Evolutionary conservation across 306 rosid genomes (phyloP), one percentile per base, ranked within the genome.

Genomic region (Coriaria nepalensis): DNA sequence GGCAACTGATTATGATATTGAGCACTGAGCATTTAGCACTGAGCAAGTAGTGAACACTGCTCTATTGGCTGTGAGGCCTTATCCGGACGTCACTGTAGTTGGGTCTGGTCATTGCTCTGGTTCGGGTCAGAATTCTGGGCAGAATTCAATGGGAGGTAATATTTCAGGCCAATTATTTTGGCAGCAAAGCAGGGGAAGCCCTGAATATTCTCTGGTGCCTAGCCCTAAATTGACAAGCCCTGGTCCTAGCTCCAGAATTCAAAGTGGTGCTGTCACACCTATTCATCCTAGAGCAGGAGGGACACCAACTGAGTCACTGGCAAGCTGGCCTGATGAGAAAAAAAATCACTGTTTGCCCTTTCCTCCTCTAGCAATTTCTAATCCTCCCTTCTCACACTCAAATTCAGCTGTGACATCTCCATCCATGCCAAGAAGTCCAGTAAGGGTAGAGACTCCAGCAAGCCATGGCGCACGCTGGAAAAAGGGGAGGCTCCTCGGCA

Each of bases 61-160:
- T 35, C 64, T 69, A 53, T 71, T 68, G 66, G 68, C 76, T 5
- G 78, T 73, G 55, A 81, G 70, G 65, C 59, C 62, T 48, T 79
- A 61, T 76, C 78, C 80, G 14, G 83, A 82, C 61, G 51, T 67
- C 59, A 69, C 77, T 43, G 60, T 70, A 14, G 51, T 69, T 63
- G 83, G 90, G 38, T 88, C 97, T 53, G 87, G 93, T 33, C 86
- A 77, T 49, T 72, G 95, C 71, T 88, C 97, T 11, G 97, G 95
- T 54, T 88, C 97, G 4, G 97, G 95, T 60, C 79, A 84, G 51
- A 88, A 80, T 65, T 88, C 96, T 47, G 93, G 96, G 54, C 93
- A 88, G 61, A 88, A 88, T 65, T 88, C 97, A 45, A 84, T 88
- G 57, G 95, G 96, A 56, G 97, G 96, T 59, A 94, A 88, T 73